Conservation (phyloP, 1,139 yeast species). For the Nakaseomyces bracarensis region DNA sequence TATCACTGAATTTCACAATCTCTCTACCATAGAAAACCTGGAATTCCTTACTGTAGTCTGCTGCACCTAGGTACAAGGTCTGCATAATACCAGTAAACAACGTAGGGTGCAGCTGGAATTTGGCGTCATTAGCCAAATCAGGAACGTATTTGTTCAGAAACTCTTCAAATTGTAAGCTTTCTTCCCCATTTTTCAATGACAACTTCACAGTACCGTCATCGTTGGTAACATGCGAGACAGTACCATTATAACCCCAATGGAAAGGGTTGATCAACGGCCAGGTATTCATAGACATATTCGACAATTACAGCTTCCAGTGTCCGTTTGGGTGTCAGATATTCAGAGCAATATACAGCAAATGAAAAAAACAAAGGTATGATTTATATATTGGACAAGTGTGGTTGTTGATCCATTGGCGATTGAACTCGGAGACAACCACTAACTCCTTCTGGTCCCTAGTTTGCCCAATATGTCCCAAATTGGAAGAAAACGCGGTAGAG, state of each 20-base stretch:
- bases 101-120: conserved; percentile 53
- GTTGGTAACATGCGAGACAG: conserved; percentile 32
- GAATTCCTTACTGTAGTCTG: conserved; percentile 45
- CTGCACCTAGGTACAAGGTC: conserved; percentile 56
- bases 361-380: neutral
- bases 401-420: too few relatives aligned
- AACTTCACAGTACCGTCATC: conserved; percentile 36
- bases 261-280: conserved; percentile 29
- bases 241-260: conserved; percentile 39
- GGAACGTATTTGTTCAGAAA: conserved; percentile 40
- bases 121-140: conserved; percentile 38
- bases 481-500: too few relatives aligned
- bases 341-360: too few relatives aligned
- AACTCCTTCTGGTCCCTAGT: neutral
- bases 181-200: conserved; percentile 31
- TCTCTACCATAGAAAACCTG: conserved; percentile 73
- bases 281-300: conserved; percentile 2
- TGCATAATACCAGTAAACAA: conserved; percentile 71
- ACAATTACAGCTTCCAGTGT: too few relatives aligned
- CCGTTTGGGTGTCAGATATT: conserved; percentile 3
- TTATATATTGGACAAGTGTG: neutral
- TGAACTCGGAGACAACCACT: neutral
- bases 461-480: too few relatives aligned
- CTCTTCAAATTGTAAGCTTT: conserved; percentile 29
- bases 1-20: conserved; percentile 48